A percentile compares a stretch with the other conserved stretches of the same genome.
Evolutionary conservation across 495 filamentous ascomycete species (phyloP).

Genomic region (Opeltia flavorubescens): DNA sequence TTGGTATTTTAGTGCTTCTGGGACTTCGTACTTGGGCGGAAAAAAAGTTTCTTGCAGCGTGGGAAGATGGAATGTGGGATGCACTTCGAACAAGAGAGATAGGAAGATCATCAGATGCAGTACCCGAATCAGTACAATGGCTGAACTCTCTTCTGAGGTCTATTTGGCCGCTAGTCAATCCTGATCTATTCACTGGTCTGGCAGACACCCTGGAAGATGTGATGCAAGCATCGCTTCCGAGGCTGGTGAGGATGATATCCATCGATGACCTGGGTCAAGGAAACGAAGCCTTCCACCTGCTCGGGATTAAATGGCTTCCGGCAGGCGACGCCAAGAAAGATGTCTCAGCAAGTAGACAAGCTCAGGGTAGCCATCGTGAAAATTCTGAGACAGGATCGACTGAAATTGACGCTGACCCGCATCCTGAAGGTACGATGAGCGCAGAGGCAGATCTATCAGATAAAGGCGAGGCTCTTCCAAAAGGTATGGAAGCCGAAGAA

Average conservation of each 20-base stretch:
- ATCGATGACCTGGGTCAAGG: slow-evolving; percentile 59
- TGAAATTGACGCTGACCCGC: slow-evolving; percentile 20
- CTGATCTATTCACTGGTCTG: slow-evolving; percentile 49
- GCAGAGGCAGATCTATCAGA: slow-evolving; percentile 19
- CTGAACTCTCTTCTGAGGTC: slow-evolving; percentile 47
- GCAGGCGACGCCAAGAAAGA: slow-evolving; percentile 46
- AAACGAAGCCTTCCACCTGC: slow-evolving; percentile 46
- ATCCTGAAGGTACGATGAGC: slow-evolving; percentile 5
- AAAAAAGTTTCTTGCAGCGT: slow-evolving; percentile 36
- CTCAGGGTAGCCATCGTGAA: slow-evolving; percentile 25
- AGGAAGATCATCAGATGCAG: slow-evolving; percentile 23
- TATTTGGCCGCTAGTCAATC: slow-evolving; percentile 58
- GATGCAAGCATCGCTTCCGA: slow-evolving; percentile 55
- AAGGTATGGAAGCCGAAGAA: slow-evolving; percentile 60
- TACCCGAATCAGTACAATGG: slow-evolving; percentile 50
- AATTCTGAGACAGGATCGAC: slow-evolving; percentile 29
- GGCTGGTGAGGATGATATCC: slow-evolving; percentile 49
- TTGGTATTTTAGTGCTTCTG: slow-evolving; percentile 24
- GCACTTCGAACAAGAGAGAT: slow-evolving; percentile 35
- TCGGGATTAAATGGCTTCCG: slow-evolving; percentile 53
- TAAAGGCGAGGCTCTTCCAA: slow-evolving; percentile 34
- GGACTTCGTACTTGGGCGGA: slow-evolving; percentile 36
- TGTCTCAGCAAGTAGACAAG: slow-evolving; percentile 38
- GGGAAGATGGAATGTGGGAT: slow-evolving; percentile 51
- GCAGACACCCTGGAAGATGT: slow-evolving; percentile 56